These are phyloP conservation scores for Mucuna pruriens DNA, from an alignment of 306 rosid genomes.

Conservation along the genomic window DNA sequence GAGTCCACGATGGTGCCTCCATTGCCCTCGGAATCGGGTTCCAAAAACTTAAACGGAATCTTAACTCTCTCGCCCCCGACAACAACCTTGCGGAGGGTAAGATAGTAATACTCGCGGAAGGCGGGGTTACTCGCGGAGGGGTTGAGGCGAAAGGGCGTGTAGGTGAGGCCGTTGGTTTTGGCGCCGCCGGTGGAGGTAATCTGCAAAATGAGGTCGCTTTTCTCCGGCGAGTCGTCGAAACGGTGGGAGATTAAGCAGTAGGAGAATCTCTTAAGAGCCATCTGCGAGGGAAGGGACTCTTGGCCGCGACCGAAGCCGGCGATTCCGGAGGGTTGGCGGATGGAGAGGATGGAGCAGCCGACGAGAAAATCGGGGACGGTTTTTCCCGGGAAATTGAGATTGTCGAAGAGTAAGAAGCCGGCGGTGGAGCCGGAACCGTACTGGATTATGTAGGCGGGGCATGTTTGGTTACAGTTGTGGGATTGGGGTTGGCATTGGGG, in stretches of 20 bases:
- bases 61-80: constrained; percentile 63
- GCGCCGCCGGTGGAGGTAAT: constrained; percentile 38
- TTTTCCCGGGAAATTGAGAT: constrained; percentile 55
- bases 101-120: constrained; percentile 65
- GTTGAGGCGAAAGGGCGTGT: constrained; percentile 72
- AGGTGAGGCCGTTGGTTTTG: constrained; percentile 46
- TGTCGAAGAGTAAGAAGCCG: constrained; percentile 69
- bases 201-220: constrained; percentile 69
- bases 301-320: constrained; percentile 90
- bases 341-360: constrained; percentile 82
- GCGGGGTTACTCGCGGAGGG: constrained; percentile 49
- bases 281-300: constrained; percentile 76
- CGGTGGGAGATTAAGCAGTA: constrained; percentile 72
- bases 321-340: constrained; percentile 77
- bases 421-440: constrained; percentile 80
- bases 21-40: constrained; percentile 58
- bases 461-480: constrained; percentile 52
- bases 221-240: constrained; percentile 67
- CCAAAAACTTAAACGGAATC: constrained; percentile 54
- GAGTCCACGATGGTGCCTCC: constrained; percentile 93
- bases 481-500: constrained; percentile 33
- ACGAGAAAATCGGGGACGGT: constrained; percentile 53
- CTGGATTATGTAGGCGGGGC: constrained; percentile 69
- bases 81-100: constrained; percentile 56
- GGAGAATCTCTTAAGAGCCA: constrained; percentile 78